A percentile compares a stretch with the other conserved stretches of the same genome.
Evolutionary conservation across 805 yeast species (phyloP).

Genomic region (Yarrowia sp.): DNA sequence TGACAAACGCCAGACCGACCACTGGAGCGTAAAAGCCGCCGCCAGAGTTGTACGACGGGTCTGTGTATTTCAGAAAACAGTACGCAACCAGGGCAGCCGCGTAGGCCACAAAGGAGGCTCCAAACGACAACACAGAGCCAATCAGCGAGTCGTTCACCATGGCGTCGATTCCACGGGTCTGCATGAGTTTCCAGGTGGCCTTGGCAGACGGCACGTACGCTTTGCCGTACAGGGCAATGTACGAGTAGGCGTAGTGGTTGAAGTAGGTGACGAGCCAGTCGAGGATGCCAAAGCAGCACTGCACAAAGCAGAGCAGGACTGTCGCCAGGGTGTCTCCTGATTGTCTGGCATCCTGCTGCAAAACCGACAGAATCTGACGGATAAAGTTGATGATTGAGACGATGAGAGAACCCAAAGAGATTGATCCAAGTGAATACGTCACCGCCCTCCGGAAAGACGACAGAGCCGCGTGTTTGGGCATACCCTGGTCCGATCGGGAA

Average conservation of each 20-base stretch:
- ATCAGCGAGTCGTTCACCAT: slow-evolving; percentile 84
- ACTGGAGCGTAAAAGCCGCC: slow-evolving; percentile 75
- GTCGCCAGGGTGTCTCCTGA: slow-evolving; percentile 63
- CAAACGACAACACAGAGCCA: slow-evolving; percentile 78
- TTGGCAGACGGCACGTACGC: slow-evolving; percentile 76
- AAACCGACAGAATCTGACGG: slow-evolving; percentile 60
- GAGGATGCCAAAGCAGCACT: slow-evolving; percentile 63
- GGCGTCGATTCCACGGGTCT: slow-evolving; percentile 83
- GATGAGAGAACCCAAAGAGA: slow-evolving; percentile 82
- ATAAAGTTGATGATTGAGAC: slow-evolving; percentile 74
- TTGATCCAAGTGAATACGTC: slow-evolving; percentile 88
- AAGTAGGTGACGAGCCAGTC: slow-evolving; percentile 86
- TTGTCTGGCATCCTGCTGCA: slow-evolving; percentile 61
- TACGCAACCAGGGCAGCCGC: slow-evolving; percentile 67
- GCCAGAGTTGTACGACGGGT: slow-evolving; percentile 65
- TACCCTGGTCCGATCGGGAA: slow-evolving; percentile 74
- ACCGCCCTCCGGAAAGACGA: slow-evolving; percentile 82
- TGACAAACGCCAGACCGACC: slow-evolving; percentile 73
- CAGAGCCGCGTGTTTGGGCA: slow-evolving; percentile 78
- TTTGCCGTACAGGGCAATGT: slow-evolving; percentile 85
- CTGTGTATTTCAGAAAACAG: slow-evolving; percentile 69
- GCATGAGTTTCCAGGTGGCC: slow-evolving; percentile 79
- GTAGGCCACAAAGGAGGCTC: slow-evolving; percentile 73
- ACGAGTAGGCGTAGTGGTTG: slow-evolving; percentile 89
- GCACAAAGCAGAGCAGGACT: slow-evolving; percentile 58